Conservation (phyloP, 2,329 filamentous ascomycete genomes). For the Helotiales sp. region DNA sequence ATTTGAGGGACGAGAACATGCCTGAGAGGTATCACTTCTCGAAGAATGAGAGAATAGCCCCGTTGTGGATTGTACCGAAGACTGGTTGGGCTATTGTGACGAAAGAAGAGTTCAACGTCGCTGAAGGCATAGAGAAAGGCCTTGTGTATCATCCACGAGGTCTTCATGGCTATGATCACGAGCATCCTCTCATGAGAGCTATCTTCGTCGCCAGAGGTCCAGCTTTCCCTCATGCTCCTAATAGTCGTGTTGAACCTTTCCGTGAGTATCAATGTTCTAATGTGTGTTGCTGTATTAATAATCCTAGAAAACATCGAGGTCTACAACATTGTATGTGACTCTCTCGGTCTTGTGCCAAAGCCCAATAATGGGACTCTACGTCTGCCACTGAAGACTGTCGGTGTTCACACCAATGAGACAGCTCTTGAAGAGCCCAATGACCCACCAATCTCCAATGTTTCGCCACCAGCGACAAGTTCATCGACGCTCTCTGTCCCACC, state of each 20-base stretch:
- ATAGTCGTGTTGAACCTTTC: slow-evolving; percentile 77
- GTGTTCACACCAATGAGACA: slow-evolving; percentile 52
- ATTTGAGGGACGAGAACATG: slow-evolving; percentile 85
- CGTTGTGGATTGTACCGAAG: slow-evolving; percentile 90
- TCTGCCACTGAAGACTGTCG: slow-evolving; percentile 55
- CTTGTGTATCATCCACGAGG: slow-evolving; percentile 77
- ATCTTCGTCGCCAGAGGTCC: slow-evolving; percentile 93
- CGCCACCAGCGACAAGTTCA: not conserved
- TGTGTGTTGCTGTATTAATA: not conserved
- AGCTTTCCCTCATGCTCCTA: slow-evolving; percentile 82
- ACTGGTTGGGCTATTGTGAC: slow-evolving; percentile 90
- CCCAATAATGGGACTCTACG: slow-evolving; percentile 88
- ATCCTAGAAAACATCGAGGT: slow-evolving; percentile 83
- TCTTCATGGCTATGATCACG: slow-evolving; percentile 91
- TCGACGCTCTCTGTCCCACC: slow-evolving; percentile 9
- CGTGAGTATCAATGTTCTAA: slow-evolving; percentile 56
- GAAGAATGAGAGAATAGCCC: slow-evolving; percentile 85
- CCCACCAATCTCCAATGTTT: slow-evolving; percentile 35
- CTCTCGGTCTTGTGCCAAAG: slow-evolving; percentile 68
- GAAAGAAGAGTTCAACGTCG: slow-evolving; percentile 74
- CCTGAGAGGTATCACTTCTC: slow-evolving; percentile 90
- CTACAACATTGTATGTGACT: slow-evolving; percentile 93
- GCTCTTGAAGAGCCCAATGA: slow-evolving; percentile 53
- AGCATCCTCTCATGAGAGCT: slow-evolving; percentile 92
- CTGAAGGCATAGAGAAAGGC: slow-evolving; percentile 62